Evolutionary conservation across 1,284 basidiomycete species (phyloP).

Genomic region (Boletus albobrunnescens): DNA sequence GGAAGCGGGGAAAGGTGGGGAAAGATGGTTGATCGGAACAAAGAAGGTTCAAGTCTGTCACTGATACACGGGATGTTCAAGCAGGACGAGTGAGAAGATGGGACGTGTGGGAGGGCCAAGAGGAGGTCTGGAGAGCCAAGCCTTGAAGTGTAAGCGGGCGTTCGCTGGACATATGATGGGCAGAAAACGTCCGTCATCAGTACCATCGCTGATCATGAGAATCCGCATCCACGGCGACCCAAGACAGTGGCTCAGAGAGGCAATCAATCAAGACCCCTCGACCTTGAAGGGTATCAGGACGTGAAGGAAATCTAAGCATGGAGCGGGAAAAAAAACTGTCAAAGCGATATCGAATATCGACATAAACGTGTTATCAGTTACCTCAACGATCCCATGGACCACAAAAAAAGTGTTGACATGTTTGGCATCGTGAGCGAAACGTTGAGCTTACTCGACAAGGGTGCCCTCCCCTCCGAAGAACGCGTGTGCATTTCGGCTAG

Average conservation of each 20-base stretch:
- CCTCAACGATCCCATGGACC: constrained; percentile 12
- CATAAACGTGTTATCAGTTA: constrained; percentile 15
- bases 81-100: not conserved
- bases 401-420: constrained; percentile 4
- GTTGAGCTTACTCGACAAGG: constrained; percentile 12
- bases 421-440: constrained; percentile 6
- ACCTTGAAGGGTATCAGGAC: not conserved
- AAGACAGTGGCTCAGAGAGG: not conserved
- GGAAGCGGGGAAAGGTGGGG: constrained; percentile 29
- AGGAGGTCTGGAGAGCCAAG: not conserved
- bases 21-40: constrained; percentile 8
- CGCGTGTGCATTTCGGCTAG: not conserved
- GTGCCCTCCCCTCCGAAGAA: not conserved
- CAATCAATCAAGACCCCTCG: not conserved
- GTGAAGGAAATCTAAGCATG: constrained; percentile 5
- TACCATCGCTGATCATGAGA: not conserved
- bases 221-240: not conserved
- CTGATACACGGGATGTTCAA: constrained; percentile 1
- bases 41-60: constrained; percentile 8
- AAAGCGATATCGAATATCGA: constrained; percentile 6
- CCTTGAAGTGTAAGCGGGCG: not conserved
- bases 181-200: not conserved
- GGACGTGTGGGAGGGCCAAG: constrained; percentile 9
- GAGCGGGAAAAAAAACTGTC: constrained; percentile 13
- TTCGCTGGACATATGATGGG: not conserved